A percentile compares a stretch with the other conserved stretches of the same genome.
Conservation (phyloP, 805 yeast species). For the Saccharomycopsis sp. region DNA sequence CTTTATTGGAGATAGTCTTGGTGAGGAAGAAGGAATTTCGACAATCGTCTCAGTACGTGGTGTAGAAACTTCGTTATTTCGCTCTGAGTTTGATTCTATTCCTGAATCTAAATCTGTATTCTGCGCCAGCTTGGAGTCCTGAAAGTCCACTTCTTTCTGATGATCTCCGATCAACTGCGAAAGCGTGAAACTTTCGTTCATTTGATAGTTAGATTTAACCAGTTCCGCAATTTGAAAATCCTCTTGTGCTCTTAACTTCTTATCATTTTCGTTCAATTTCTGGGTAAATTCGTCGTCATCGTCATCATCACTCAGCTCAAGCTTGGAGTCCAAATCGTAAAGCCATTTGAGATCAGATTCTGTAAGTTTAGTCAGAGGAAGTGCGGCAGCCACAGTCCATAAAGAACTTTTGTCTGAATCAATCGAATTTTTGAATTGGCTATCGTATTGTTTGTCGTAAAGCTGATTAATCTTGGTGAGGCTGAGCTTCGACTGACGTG, state of each 20-base stretch:
- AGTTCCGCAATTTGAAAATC: too few relatives aligned
- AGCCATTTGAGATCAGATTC: slow-evolving; percentile 19
- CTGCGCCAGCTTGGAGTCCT: too few relatives aligned
- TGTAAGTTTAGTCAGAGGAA: slow-evolving; percentile 14
- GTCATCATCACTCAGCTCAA: slow-evolving; percentile 1
- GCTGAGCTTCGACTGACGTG: slow-evolving; percentile 24
- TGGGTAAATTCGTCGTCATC: background rate
- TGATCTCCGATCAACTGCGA: background rate
- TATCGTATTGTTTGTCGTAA: slow-evolving; percentile 21
- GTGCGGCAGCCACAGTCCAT: slow-evolving; percentile 19
- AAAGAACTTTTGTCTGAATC: slow-evolving; percentile 2
- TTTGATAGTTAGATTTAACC: too few relatives aligned
- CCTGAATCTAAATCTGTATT: too few relatives aligned
- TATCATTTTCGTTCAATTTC: background rate
- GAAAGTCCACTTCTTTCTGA: too few relatives aligned
- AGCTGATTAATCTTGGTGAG: slow-evolving; percentile 24
- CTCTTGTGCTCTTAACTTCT: too few relatives aligned
- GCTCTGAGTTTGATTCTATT: too few relatives aligned
- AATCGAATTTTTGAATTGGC: background rate
- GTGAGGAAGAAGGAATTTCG: slow-evolving; percentile 19
- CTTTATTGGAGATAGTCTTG: slow-evolving; percentile 17
- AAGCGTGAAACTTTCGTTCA: too few relatives aligned
- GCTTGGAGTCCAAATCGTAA: slow-evolving; percentile 12
- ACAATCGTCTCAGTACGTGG: background rate
- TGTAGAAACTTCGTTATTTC: too few relatives aligned